phyloP scores from a whole-genome alignment of 352 stramenopile species.

The Pythium biforme region DNA sequence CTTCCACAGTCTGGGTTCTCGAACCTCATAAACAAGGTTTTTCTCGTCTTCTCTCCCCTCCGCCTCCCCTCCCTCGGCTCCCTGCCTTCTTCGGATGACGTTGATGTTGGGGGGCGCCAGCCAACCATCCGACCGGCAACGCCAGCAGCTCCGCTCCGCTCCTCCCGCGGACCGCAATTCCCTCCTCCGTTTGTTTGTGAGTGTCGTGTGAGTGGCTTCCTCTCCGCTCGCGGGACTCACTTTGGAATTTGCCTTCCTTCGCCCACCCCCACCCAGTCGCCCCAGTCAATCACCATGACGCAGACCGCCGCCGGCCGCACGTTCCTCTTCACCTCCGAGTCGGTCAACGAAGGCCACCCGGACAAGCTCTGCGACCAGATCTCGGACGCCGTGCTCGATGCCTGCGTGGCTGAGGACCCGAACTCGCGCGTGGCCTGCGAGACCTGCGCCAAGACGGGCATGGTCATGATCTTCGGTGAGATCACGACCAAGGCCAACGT shows the following conservation, averaged over 20 bases:
- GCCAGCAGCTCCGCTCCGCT: not conserved
- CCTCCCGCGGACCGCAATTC: not conserved
- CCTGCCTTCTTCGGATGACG: constrained; percentile 10
- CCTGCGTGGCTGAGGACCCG: constrained; percentile 97
- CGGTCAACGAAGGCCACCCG: constrained; percentile 99
- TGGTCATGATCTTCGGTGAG: constrained; percentile 99
- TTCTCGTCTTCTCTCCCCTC: constrained; percentile 1
- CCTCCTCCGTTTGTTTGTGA: constrained; percentile 6
- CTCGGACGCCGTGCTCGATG: constrained; percentile 98
- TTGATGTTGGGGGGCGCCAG: constrained; percentile 8
- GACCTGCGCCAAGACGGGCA: constrained; percentile 99
- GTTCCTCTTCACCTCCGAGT: constrained; percentile 98
- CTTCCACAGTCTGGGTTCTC: constrained; percentile 9
- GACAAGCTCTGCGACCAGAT: constrained; percentile 99
- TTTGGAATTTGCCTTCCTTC: constrained; percentile 54
- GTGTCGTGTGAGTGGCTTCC: constrained; percentile 1
- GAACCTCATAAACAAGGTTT: constrained; percentile 16
- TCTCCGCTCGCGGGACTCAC: constrained; percentile 26
- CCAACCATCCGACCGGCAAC: constrained; percentile 19
- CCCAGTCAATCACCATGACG: constrained; percentile 45
- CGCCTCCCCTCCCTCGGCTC: not conserved
- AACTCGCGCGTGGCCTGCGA: constrained; percentile 98
- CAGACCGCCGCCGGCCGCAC: constrained; percentile 61
- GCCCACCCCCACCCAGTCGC: not conserved
- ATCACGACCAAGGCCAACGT: constrained; percentile 99